These are phyloP conservation scores for Raffaelea albimanens DNA, from an alignment of 2,329 filamentous ascomycete genomes.

Conservation along the genomic window DNA sequence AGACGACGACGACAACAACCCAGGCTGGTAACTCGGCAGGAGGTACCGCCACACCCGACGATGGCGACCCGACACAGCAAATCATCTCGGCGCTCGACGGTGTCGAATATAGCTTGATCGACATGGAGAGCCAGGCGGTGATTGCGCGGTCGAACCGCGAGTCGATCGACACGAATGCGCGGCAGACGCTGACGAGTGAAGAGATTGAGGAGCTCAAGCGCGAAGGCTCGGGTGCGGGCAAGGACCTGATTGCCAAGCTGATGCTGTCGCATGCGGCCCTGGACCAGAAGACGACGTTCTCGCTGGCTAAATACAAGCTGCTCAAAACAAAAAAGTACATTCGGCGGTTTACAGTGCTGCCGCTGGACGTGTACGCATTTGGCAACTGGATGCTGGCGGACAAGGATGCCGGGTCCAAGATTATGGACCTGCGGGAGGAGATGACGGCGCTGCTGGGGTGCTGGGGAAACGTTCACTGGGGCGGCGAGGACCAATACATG, in stretches of 20 bases:
- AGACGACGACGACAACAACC: constrained; percentile 16
- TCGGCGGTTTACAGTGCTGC: constrained; percentile 74
- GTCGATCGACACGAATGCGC: constrained; percentile 49
- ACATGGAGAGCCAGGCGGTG: constrained; percentile 35
- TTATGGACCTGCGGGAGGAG: constrained; percentile 82
- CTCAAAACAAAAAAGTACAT: constrained; percentile 93
- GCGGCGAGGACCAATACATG: constrained; percentile 27
- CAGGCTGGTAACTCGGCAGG: too few relatives aligned
- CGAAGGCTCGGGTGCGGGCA: constrained; percentile 67
- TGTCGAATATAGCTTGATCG: constrained; percentile 36
- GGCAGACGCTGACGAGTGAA: constrained; percentile 30
- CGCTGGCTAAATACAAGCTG: constrained; percentile 89
- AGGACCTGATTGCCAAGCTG: constrained; percentile 87
- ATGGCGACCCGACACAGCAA: constrained; percentile 18
- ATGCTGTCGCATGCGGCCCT: constrained; percentile 81
- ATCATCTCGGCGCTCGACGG: constrained; percentile 16
- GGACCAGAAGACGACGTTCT: constrained; percentile 90
- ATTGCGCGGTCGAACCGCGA: constrained; percentile 48
- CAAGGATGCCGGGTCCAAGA: constrained; percentile 62
- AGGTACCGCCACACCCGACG: constrained; percentile 5
- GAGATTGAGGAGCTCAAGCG: constrained; percentile 69
- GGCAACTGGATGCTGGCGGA: constrained; percentile 71
- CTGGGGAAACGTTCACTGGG: constrained; percentile 83
- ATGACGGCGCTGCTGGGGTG: constrained; percentile 71
- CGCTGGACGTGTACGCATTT: constrained; percentile 69